phyloP scores from a whole-genome alignment of 768 basidiomycete genomes.

The Rhizopogon vesiculosus region DNA sequence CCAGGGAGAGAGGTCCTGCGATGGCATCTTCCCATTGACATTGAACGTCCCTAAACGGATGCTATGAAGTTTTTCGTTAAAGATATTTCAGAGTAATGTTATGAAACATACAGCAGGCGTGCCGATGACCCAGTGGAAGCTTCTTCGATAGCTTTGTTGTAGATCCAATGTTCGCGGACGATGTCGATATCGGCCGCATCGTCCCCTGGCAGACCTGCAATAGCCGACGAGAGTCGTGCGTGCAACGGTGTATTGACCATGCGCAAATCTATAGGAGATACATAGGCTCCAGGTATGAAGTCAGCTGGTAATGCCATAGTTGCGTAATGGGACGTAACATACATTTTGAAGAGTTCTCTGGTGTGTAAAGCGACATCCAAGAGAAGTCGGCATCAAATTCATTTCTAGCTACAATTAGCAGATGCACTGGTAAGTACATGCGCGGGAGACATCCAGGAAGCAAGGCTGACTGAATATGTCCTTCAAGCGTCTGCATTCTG shows the following conservation, averaged over 20 bases:
- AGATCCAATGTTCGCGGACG: constrained; percentile 65
- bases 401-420: background rate
- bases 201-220: constrained; percentile 59
- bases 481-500: constrained; percentile 55
- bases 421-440: background rate
- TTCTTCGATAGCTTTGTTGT: constrained; percentile 34
- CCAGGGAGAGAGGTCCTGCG: constrained; percentile 70
- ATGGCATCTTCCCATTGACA: constrained; percentile 73
- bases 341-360: background rate
- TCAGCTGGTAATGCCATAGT: background rate
- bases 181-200: constrained; percentile 53
- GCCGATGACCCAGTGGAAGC: constrained; percentile 17
- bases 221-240: constrained; percentile 50
- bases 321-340: background rate
- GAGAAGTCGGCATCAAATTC: background rate
- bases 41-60: constrained; percentile 80
- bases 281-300: background rate
- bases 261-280: constrained; percentile 44
- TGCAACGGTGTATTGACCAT: constrained; percentile 41
- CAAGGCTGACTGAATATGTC: constrained; percentile 39
- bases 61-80: constrained; percentile 28
- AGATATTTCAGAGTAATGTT: background rate
- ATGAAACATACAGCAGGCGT: constrained; percentile 16
- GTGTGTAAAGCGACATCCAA: background rate
- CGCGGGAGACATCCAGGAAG: background rate